A percentile compares a stretch with the other conserved stretches of the same genome.
Conservation (phyloP, 306 rosid genomes). For the Trifolium repens region DNA sequence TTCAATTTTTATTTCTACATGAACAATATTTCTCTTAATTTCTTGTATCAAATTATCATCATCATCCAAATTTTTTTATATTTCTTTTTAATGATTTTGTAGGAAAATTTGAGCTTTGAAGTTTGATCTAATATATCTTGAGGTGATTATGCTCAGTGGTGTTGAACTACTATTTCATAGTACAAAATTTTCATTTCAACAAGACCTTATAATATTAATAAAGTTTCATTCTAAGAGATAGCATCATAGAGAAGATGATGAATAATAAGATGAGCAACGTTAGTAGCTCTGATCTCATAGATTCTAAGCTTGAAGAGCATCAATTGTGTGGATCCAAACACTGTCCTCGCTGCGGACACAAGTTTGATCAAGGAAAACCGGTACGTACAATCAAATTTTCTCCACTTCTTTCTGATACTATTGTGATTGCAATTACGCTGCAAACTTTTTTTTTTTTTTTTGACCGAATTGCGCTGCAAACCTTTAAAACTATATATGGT, state of each 20-base stretch:
- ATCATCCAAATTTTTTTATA: too few species aligned
- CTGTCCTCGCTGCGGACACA: conserved; percentile 94
- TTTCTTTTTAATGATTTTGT: neutral
- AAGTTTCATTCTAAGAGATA: conserved; percentile 13
- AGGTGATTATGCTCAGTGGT: conserved; percentile 38
- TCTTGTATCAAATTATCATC: neutral
- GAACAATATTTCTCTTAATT: neutral
- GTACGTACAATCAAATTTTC: conserved; percentile 52
- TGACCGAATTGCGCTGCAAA: neutral
- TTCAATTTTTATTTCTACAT: neutral
- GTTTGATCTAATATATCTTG: neutral
- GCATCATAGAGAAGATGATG: conserved; percentile 34
- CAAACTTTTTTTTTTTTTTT: too few species aligned
- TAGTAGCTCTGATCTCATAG: conserved; percentile 81
- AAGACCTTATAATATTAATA: conserved; percentile 6
- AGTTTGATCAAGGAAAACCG: conserved; percentile 76
- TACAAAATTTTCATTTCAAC: conserved; percentile 15
- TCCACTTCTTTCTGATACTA: conserved; percentile 35
- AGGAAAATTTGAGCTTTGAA: neutral
- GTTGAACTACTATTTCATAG: conserved; percentile 27
- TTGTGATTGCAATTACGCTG: neutral
- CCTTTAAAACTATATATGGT: neutral
- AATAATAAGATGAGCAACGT: conserved; percentile 58
- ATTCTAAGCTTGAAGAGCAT: conserved; percentile 96
- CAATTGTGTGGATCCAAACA: conserved; percentile 96